phyloP scores from a whole-genome alignment of 345 rosid genomes.

The Hirschfeldia incana region DNA sequence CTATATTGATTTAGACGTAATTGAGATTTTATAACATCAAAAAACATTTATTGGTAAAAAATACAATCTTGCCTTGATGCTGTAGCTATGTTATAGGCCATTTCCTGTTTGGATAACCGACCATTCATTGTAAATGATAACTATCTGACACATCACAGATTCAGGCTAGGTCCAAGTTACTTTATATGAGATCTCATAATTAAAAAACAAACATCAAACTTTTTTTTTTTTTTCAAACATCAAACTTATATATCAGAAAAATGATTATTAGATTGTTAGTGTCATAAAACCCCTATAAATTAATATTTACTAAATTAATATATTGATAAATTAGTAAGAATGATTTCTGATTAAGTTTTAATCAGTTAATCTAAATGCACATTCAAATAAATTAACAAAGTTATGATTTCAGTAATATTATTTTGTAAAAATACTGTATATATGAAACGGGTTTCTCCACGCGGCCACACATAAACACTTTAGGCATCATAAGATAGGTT shows the following conservation, averaged over 20 bases:
- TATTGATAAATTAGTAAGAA: not conserved
- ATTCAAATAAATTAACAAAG: too few relatives aligned
- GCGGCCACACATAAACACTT: conserved; percentile 9
- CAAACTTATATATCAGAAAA: too few relatives aligned
- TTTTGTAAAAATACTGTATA: not conserved
- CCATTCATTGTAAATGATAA: not conserved
- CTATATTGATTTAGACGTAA: not conserved
- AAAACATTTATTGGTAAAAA: not conserved
- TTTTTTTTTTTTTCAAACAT: too few relatives aligned
- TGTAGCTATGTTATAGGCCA: not conserved
- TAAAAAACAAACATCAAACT: too few relatives aligned
- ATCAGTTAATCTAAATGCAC: not conserved
- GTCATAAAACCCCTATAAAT: not conserved
- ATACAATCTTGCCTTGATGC: not conserved
- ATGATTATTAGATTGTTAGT: too few relatives aligned
- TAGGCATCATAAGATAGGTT: conserved; percentile 10
- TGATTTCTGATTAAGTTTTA: not conserved
- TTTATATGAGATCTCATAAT: too few relatives aligned
- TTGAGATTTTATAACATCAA: not conserved
- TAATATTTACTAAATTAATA: not conserved
- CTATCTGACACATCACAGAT: too few relatives aligned
- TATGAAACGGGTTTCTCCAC: not conserved
- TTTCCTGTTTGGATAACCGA: not conserved
- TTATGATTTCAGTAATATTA: too few relatives aligned
- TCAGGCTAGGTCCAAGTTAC: too few relatives aligned